phyloP scores from a whole-genome alignment of 106 monocot genomes.

The Cymbidium sinense region DNA sequence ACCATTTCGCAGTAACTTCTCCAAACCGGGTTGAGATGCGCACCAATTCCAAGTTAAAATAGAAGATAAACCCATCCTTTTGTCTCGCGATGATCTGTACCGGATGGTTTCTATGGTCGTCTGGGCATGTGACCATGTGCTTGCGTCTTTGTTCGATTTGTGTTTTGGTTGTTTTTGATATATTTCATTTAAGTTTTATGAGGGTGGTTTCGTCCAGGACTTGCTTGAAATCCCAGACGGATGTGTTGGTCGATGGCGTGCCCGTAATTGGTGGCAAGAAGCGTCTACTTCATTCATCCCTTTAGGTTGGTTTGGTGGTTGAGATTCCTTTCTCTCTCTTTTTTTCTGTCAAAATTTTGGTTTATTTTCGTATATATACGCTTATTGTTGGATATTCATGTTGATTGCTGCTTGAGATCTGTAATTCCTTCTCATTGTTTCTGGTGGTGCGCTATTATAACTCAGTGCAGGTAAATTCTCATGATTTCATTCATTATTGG shows the following conservation, averaged over 20 bases:
- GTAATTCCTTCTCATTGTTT: background rate
- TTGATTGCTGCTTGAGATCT: background rate
- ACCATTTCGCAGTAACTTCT: background rate
- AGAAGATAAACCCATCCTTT: background rate
- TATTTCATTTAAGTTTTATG: too few relatives aligned
- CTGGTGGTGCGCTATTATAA: background rate
- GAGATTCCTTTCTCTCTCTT: background rate
- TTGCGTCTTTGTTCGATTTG: background rate
- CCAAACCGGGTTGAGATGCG: background rate
- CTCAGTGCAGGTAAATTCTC: background rate
- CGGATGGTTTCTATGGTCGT: background rate
- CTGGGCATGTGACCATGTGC: background rate
- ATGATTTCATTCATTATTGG: background rate
- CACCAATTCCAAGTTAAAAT: background rate
- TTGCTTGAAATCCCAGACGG: background rate
- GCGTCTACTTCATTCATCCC: background rate
- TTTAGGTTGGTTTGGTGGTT: background rate
- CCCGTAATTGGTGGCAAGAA: background rate
- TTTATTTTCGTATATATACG: background rate
- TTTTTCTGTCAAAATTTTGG: background rate
- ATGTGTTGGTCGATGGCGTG: background rate
- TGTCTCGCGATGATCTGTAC: background rate
- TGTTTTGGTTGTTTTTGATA: background rate
- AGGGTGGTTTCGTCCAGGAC: background rate
- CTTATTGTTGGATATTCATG: conserved; percentile 2